Evolutionary conservation across 306 rosid genomes (phyloP).

Genomic region (Medicago arabica): DNA sequence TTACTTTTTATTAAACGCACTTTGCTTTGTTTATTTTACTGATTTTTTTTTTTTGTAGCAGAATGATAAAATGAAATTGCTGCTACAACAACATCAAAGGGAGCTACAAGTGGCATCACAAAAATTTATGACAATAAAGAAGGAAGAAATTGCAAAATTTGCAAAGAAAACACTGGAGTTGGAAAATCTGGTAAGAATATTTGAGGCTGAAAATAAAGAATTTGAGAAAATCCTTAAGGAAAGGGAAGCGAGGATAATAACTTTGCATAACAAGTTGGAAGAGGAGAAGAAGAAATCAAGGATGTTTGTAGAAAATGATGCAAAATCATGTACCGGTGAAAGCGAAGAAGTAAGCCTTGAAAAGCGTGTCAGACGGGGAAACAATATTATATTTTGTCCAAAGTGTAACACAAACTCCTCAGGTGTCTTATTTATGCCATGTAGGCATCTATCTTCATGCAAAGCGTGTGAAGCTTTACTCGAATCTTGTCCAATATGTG

Average conservation of each 20-base stretch:
- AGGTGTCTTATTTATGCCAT: constrained; percentile 60
- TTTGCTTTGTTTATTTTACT: neutral
- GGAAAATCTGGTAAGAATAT: constrained; percentile 50
- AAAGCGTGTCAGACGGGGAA: neutral
- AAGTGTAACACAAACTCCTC: neutral
- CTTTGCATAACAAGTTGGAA: constrained; percentile 52
- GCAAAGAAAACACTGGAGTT: constrained; percentile 55
- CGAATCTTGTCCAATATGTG: constrained; percentile 78
- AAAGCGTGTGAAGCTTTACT: constrained; percentile 64
- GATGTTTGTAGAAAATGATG: constrained; percentile 54
- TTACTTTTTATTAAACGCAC: neutral
- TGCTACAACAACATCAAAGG: constrained; percentile 57
- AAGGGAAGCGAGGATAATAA: constrained; percentile 59
- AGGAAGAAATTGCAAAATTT: constrained; percentile 61
- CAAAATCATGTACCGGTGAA: constrained; percentile 61
- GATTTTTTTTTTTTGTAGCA: constrained; percentile 24
- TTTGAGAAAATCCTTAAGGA: constrained; percentile 68
- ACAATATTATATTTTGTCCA: neutral
- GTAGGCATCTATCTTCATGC: constrained; percentile 44
- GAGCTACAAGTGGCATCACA: constrained; percentile 51
- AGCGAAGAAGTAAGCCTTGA: neutral
- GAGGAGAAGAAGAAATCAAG: constrained; percentile 46
- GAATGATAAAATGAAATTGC: constrained; percentile 63
- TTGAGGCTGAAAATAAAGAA: constrained; percentile 67
- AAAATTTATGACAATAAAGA: constrained; percentile 50